Evolutionary conservation across 2,329 filamentous ascomycete genomes (phyloP), one percentile per base, ranked within the genome.

Genomic region (Fusarium oxysporum): DNA sequence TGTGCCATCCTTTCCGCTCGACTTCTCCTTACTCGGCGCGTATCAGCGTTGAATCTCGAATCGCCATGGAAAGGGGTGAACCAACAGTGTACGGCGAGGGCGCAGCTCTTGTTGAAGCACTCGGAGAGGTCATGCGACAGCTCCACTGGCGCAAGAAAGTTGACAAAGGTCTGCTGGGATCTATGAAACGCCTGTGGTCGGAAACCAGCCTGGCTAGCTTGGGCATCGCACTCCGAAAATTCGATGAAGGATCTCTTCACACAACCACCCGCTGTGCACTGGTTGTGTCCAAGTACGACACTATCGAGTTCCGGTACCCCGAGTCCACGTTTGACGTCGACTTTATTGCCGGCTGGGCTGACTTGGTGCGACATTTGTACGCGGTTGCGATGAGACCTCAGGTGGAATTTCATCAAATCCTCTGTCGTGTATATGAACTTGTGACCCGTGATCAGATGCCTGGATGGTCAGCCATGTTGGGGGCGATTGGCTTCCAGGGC

Each of bases 261-360:
- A 77, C 76, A 19, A 78, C 76, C 9, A 65, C 60, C 13, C 71
- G 71, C 16, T 79, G 77, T 57, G 77, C 60, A 5, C 48, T 79
- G 6, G 78, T 71, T n/a, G 58, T 78, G 4, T 72, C 76, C 23
- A 71, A 68, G 44, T 74, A 77, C 54, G 53, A 75, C 32, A 79
- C 76, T 1, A 23, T 78, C 19, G 77, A 79, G 63, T 80, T 80
- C 28, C 75, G 78, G 35, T 80, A 80, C 43, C 76, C 77, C 30
- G 77, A 79, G 25, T 71, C 76, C 17, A 72, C 53, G 13, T 78
- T 78, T 51, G 75, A 80, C 32, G 60, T 68, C 6, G 69, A 76
- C 16, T 80, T 71, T 62, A 68, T 80, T 37, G 56, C 68, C 10
- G 50, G 74, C 41, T 80, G 78, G 78, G 68, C 71, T 28, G 67